phyloP scores from a whole-genome alignment of 1,284 basidiomycete species.

The Marasmius fiardii region DNA sequence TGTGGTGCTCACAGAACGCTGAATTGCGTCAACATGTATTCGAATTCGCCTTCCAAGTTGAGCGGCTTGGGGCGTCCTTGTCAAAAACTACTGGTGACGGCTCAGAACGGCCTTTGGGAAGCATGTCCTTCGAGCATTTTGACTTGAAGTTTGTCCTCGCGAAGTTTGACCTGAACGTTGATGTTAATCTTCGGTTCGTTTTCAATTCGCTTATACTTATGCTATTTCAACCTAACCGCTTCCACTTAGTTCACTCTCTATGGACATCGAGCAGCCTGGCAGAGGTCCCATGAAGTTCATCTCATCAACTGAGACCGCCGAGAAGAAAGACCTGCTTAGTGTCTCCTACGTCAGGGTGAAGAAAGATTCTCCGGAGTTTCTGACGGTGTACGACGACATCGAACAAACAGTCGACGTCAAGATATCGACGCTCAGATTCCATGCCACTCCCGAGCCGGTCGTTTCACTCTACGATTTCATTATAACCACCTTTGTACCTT shows the following conservation, averaged over 20 bases:
- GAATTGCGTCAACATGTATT: slow-evolving; percentile 83
- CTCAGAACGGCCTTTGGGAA: slow-evolving; percentile 72
- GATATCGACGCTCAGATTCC: slow-evolving; percentile 91
- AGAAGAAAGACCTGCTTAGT: slow-evolving; percentile 74
- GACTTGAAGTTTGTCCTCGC: slow-evolving; percentile 70
- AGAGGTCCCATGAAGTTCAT: slow-evolving; percentile 67
- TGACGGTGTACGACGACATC: slow-evolving; percentile 80
- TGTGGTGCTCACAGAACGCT: slow-evolving; percentile 29
- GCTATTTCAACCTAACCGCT: slow-evolving; percentile 6
- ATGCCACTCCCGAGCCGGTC: slow-evolving; percentile 89
- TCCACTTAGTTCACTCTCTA: slow-evolving; percentile 54
- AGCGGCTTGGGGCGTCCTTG: slow-evolving; percentile 81
- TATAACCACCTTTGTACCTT: slow-evolving; percentile 91
- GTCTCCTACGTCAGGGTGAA: slow-evolving; percentile 84
- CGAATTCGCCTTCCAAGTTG: slow-evolving; percentile 89
- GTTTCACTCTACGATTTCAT: slow-evolving; percentile 95
- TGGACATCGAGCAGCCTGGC: slow-evolving; percentile 68
- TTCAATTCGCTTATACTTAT: neutral
- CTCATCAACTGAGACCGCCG: slow-evolving; percentile 61
- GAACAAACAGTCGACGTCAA: slow-evolving; percentile 89
- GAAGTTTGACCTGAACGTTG: slow-evolving; percentile 87
- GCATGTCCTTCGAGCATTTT: slow-evolving; percentile 83
- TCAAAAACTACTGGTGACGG: slow-evolving; percentile 66
- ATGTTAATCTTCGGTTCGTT: slow-evolving; percentile 72
- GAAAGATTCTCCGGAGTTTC: slow-evolving; percentile 85